These are phyloP conservation scores for Colletotrichum gloeosporioides DNA, from an alignment of 2,329 filamentous ascomycete genomes.

Conservation along the genomic window DNA sequence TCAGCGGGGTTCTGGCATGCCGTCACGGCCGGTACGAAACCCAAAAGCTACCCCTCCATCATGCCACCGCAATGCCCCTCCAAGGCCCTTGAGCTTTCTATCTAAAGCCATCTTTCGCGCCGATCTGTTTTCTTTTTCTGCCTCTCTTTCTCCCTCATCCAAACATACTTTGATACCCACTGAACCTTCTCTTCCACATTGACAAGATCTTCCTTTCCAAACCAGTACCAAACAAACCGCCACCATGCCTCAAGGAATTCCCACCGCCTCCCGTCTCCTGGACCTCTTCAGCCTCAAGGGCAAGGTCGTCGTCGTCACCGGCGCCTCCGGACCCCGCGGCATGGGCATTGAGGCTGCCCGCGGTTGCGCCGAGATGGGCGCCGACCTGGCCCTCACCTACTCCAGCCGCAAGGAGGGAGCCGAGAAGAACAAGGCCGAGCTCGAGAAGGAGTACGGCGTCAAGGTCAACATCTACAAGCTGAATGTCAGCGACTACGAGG, in stretches of 20 bases:
- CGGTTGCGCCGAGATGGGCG: constrained; percentile 74
- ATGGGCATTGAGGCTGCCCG: constrained; percentile 74
- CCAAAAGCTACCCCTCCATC: constrained; percentile 19
- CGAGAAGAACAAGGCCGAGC: constrained; percentile 68
- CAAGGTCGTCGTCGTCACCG: constrained; percentile 74
- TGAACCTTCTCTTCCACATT: not conserved
- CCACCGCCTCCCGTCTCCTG: constrained; percentile 61
- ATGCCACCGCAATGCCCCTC: constrained; percentile 7
- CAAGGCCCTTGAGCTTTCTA: not conserved
- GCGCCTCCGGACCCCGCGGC: constrained; percentile 71
- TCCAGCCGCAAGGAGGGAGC: constrained; percentile 73
- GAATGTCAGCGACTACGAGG: constrained; percentile 58
- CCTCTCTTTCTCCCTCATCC: not conserved
- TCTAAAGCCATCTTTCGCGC: constrained; percentile 1
- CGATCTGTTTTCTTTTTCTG: not conserved
- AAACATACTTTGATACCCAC: not conserved
- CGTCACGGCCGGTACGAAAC: constrained; percentile 13
- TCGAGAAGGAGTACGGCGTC: constrained; percentile 70
- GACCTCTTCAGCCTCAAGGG: constrained; percentile 77
- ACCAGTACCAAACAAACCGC: not conserved
- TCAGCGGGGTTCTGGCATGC: constrained; percentile 16
- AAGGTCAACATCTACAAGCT: constrained; percentile 68
- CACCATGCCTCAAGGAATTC: constrained; percentile 39
- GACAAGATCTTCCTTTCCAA: not conserved
- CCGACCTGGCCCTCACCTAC: constrained; percentile 75